A percentile compares a stretch with the other conserved stretches of the same genome.
phyloP scores from a whole-genome alignment of 306 rosid species.

The Corylus heterophylla region DNA sequence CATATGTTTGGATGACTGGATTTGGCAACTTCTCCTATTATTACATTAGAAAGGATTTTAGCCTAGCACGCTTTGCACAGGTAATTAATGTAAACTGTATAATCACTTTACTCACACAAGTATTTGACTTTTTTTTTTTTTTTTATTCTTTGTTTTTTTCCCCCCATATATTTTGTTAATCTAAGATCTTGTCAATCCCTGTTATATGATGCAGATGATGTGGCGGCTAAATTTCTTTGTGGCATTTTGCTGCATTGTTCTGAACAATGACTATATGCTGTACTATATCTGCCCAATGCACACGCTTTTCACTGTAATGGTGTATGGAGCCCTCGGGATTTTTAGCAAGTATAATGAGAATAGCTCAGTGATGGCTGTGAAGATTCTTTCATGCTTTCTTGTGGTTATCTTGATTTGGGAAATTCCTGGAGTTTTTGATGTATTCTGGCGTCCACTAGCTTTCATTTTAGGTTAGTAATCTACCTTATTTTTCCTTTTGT shows the following conservation, averaged over 20 bases:
- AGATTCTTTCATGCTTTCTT: constrained; percentile 85
- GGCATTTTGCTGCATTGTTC: constrained; percentile 87
- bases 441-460: constrained; percentile 77
- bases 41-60: constrained; percentile 91
- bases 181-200: constrained; percentile 15
- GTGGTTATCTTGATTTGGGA: constrained; percentile 95
- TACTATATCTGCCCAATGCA: constrained; percentile 99
- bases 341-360: constrained; percentile 81
- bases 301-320: constrained; percentile 96
- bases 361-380: constrained; percentile 73
- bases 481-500: constrained; percentile 17
- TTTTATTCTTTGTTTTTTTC: background rate
- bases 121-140: background rate
- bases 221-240: constrained; percentile 97
- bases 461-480: constrained; percentile 71
- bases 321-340: constrained; percentile 96
- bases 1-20: constrained; percentile 99
- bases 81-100: constrained; percentile 36
- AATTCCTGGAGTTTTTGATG: constrained; percentile 86
- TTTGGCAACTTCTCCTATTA: constrained; percentile 99
- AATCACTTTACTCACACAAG: background rate
- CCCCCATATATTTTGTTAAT: background rate
- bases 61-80: constrained; percentile 93
- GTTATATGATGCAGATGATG: constrained; percentile 80
- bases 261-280: constrained; percentile 88